Evolutionary conservation across 176 grass and related monocot genomes (phyloP).

Genomic region (Aechmea fasciata): DNA sequence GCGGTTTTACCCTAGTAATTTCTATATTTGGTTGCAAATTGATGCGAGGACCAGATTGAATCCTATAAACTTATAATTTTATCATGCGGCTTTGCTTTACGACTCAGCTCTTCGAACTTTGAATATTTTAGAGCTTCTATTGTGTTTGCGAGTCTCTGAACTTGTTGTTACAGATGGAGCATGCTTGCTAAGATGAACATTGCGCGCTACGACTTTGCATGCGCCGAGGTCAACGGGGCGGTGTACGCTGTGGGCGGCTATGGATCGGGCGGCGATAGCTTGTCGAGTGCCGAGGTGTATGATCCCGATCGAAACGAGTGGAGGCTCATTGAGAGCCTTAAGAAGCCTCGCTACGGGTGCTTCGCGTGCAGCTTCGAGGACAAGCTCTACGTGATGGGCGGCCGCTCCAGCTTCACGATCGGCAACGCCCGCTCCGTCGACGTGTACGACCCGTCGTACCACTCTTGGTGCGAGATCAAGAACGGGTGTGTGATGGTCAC

Average conservation of each 20-base stretch:
- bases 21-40: no score
- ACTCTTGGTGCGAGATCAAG: slow-evolving; percentile 49
- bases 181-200: slow-evolving; percentile 55
- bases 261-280: slow-evolving; percentile 24
- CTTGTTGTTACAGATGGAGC: slow-evolving; percentile 41
- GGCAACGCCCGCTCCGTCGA: slow-evolving; percentile 49
- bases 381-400: slow-evolving; percentile 58
- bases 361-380: slow-evolving; percentile 32
- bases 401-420: slow-evolving; percentile 71
- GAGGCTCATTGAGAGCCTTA: slow-evolving; percentile 38
- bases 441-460: slow-evolving; percentile 30
- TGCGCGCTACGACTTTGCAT: slow-evolving; percentile 57
- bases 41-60: no score
- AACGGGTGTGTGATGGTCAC: slow-evolving; percentile 85
- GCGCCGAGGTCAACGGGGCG: slow-evolving; percentile 33
- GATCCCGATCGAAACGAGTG: slow-evolving; percentile 46
- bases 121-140: no score
- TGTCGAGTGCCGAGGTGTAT: slow-evolving; percentile 59
- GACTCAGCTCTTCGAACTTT: no score
- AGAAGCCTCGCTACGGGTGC: slow-evolving; percentile 54
- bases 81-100: no score
- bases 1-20: no score
- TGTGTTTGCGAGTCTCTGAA: neutral
- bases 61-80: no score
- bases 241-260: slow-evolving; percentile 65